Percentiles rank a stretch among this genome's conserved stretches.
Evolutionary conservation across 2,329 filamentous ascomycete species (phyloP).

Genomic region (Ceratocystis destructans): DNA sequence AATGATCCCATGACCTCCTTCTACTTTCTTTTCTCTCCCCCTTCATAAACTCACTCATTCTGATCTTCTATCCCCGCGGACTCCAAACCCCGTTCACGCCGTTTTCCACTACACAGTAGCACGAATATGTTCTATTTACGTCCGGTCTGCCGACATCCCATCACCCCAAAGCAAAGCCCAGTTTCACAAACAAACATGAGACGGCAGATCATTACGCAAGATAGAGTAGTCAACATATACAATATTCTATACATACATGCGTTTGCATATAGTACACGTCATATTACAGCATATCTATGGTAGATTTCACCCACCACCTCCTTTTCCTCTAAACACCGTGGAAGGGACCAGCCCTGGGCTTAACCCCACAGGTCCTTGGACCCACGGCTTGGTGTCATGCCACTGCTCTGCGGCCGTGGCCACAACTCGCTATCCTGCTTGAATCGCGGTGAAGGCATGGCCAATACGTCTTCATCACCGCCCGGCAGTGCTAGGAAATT

Average conservation of each 20-base stretch:
- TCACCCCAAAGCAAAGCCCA: not conserved
- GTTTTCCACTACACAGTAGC: no score
- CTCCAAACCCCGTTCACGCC: no score
- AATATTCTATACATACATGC: no score
- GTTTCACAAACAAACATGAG: not conserved
- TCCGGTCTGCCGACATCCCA: not conserved
- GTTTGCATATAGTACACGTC: not conserved
- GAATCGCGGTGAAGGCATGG: constrained; percentile 18
- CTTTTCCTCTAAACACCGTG: not conserved
- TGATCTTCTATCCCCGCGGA: no score
- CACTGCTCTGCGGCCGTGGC: constrained; percentile 33
- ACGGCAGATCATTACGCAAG: not conserved
- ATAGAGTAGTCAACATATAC: not conserved
- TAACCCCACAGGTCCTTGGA: constrained; percentile 33
- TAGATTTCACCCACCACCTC: not conserved
- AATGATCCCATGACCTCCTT: not conserved
- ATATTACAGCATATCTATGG: not conserved
- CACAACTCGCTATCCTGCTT: constrained; percentile 28
- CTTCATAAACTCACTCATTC: not conserved
- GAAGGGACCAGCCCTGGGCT: not conserved
- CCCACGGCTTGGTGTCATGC: constrained; percentile 28
- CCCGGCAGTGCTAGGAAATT: constrained; percentile 41
- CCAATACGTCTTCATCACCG: constrained; percentile 18
- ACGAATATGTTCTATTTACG: not conserved
- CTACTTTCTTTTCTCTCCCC: not conserved